Base-by-base conservation (phyloP, 2,329 filamentous ascomycete genomes). In the Penicillium hordei region DNA sequence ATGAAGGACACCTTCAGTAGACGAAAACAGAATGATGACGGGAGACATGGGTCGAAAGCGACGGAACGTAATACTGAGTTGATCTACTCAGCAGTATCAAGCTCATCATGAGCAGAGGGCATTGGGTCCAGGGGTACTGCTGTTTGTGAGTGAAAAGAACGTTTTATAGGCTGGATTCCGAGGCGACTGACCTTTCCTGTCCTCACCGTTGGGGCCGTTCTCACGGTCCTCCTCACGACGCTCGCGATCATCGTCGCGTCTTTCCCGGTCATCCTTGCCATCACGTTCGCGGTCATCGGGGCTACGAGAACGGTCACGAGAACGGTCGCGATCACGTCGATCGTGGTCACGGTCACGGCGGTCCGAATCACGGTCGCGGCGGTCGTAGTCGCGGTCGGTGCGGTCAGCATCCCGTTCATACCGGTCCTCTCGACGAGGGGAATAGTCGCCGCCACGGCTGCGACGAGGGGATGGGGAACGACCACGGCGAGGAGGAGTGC, bases 351-450 rank as follows among this genome's bases (percentile, higher is more conserved):
- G 75, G 49, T 78, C 75, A 48, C 77, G 79, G 60, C 89, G 87
- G 62, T 91, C 88, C 60, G 88, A 86, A 68, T 89, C 87, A 50
- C 88, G 86, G 73, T 88, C 86, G 46, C 81, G 81, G 69, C 85
- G 87, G 68, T 89, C 87, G 65, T 89, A 86, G 71, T 93, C 88
- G 62, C 90, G 87, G 71, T 91, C 89, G 64, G 89, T 86, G 60
- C 83, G 79, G 69, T 82, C 45, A 5, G 29, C 82, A 73, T 93
- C 90, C 59, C 89, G 86, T 67, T 91, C 89, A 64, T 89, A 87
- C 49, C 91, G 89, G 62, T 95, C 91, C 64, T 96, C 92, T 79
- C 94, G 94, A 65, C 91, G 87, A 36, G 92, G 92, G 62, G 91
- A 95, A 75, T 90, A 91, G 67, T 94, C 90, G 63, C 80, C 90